Evolutionary conservation across 352 stramenopile species (phyloP).

Genomic region (Phytopythium oedochilum): DNA sequence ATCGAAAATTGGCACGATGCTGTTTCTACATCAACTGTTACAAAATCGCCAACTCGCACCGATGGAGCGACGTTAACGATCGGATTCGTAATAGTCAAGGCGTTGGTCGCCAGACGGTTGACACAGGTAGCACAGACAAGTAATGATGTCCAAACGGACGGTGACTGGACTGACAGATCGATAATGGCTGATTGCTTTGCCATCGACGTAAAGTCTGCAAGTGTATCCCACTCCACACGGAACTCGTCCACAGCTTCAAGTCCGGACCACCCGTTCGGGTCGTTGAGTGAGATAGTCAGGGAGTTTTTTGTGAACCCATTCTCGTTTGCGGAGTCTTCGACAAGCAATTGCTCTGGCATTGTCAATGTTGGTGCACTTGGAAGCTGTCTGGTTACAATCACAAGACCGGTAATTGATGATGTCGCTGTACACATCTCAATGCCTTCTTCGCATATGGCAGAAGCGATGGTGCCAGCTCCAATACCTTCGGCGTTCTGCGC

Average conservation of each 20-base stretch:
- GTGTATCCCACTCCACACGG: slow-evolving; percentile 88
- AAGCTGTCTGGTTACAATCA: slow-evolving; percentile 59
- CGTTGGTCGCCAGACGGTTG: slow-evolving; percentile 15
- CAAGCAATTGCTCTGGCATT: slow-evolving; percentile 44
- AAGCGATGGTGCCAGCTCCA: slow-evolving; percentile 46
- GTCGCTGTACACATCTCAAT: slow-evolving; percentile 73
- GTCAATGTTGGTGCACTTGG: slow-evolving; percentile 36
- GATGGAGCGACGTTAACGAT: slow-evolving; percentile 15
- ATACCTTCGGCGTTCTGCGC: slow-evolving; percentile 85
- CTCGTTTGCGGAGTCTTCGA: slow-evolving; percentile 29
- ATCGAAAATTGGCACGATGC: slow-evolving; percentile 55
- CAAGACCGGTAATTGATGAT: not conserved
- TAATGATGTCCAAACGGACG: slow-evolving; percentile 19
- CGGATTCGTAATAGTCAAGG: slow-evolving; percentile 22
- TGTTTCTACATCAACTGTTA: slow-evolving; percentile 45
- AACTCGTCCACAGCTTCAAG: slow-evolving; percentile 84
- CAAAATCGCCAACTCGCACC: slow-evolving; percentile 28
- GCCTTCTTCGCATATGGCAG: slow-evolving; percentile 83
- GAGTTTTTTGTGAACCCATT: slow-evolving; percentile 63
- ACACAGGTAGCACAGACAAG: slow-evolving; percentile 52
- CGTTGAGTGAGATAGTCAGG: slow-evolving; percentile 52
- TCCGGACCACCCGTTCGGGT: slow-evolving; percentile 67
- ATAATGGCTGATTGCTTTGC: slow-evolving; percentile 32
- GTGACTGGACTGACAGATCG: slow-evolving; percentile 7
- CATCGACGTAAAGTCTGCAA: slow-evolving; percentile 49